Conservation (phyloP, 495 filamentous ascomycete genomes). For the Mytilinidion resinicola region DNA sequence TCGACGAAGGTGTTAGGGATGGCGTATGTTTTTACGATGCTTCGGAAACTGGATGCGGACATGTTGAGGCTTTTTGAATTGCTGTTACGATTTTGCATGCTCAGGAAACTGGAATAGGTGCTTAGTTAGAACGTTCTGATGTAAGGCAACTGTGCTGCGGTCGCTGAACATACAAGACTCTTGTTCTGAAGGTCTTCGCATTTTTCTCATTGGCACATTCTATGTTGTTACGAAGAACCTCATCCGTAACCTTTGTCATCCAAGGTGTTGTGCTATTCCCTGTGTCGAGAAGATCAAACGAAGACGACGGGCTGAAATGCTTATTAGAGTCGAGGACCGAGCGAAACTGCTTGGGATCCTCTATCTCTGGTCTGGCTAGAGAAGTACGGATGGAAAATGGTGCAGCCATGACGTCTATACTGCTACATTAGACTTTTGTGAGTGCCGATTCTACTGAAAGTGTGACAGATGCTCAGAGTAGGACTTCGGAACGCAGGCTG, state of each 20-base stretch:
- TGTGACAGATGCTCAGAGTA: no score
- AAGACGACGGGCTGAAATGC: neutral
- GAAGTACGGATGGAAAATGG: no score
- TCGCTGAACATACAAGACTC: neutral
- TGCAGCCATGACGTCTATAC: no score
- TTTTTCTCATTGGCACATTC: neutral
- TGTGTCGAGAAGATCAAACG: neutral
- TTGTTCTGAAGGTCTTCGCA: neutral
- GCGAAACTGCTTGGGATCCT: neutral
- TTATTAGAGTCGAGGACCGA: neutral
- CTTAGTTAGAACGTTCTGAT: neutral
- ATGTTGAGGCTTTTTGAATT: neutral
- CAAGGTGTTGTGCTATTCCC: neutral
- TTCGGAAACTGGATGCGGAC: neutral
- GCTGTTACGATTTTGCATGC: neutral
- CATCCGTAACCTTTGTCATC: neutral
- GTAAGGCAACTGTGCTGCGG: no score
- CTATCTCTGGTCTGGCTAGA: neutral
- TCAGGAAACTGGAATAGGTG: neutral
- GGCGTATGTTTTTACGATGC: neutral
- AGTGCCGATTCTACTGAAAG: no score
- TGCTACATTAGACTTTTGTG: no score
- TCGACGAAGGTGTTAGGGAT: neutral
- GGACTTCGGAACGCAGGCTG: no score
- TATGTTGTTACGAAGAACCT: neutral